Evolutionary conservation across 116 monocot genomes (phyloP).

Genomic region (Dioscorea cayenensis): DNA sequence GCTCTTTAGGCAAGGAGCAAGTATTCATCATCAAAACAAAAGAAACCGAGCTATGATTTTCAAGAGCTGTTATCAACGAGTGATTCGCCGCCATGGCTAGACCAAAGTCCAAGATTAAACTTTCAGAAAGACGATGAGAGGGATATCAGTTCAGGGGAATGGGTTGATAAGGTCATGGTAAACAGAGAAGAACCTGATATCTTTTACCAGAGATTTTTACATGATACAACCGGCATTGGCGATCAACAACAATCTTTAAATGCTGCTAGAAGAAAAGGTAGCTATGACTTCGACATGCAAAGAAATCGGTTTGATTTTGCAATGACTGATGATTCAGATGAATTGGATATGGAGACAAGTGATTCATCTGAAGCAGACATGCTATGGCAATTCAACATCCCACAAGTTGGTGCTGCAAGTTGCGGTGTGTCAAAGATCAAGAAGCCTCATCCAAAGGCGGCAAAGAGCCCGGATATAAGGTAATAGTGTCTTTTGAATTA

Average conservation of each 20-base stretch:
- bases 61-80: constrained; percentile 34
- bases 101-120: constrained; percentile 19
- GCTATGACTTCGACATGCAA: neutral
- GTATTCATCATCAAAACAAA: constrained; percentile 30
- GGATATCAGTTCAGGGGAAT: constrained; percentile 55
- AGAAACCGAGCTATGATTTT: constrained; percentile 66
- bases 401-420: constrained; percentile 17
- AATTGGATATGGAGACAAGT: constrained; percentile 68
- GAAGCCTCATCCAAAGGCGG: constrained; percentile 46
- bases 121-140: constrained; percentile 47
- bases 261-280: neutral
- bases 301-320: constrained; percentile 7
- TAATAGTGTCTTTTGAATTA: constrained; percentile 10
- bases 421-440: constrained; percentile 45
- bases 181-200: constrained; percentile 63
- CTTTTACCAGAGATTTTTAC: constrained; percentile 59
- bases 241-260: constrained; percentile 28
- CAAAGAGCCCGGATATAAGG: constrained; percentile 66
- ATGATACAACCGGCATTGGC: constrained; percentile 20
- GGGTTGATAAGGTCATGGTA: constrained; percentile 86
- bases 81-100: constrained; percentile 49
- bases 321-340: constrained; percentile 88
- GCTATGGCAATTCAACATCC: constrained; percentile 65
- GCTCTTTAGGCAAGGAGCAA: constrained; percentile 25
- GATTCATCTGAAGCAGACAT: constrained; percentile 86